These are phyloP conservation scores for Acanthamoeba lenticulata DNA, from an alignment of 208 protist species.

Conservation along the genomic window DNA sequence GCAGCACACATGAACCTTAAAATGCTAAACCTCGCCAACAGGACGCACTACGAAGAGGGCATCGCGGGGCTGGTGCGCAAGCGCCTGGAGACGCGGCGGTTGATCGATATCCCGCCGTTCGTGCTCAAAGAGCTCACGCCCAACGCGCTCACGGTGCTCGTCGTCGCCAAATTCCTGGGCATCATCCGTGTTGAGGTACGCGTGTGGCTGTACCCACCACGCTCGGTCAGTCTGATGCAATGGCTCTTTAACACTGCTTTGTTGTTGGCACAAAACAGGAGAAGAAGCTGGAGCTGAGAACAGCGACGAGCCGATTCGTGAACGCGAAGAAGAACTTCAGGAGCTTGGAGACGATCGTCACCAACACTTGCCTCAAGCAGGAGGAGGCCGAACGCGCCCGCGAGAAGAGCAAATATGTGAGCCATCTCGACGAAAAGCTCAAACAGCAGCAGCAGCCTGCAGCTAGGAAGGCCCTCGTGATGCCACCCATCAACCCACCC, in stretches of 20 bases:
- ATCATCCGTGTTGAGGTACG: conserved; percentile 12
- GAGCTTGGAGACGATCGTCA: conserved; percentile 31
- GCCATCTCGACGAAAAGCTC: not conserved
- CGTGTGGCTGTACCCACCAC: not conserved
- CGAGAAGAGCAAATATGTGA: not conserved
- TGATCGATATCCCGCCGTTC: conserved; percentile 57
- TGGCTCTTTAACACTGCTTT: not conserved
- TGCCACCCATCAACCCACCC: not conserved
- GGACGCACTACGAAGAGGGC: conserved; percentile 12
- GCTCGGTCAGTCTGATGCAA: not conserved
- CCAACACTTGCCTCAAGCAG: conserved; percentile 40
- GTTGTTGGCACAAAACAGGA: conserved; percentile 8
- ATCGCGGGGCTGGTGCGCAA: not conserved
- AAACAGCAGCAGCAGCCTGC: not conserved
- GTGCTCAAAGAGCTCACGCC: not conserved
- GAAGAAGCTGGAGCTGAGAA: conserved; percentile 60
- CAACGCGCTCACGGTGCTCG: conserved; percentile 32
- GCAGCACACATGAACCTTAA: too few species aligned
- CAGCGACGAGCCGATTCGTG: conserved; percentile 1
- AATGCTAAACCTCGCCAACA: too few species aligned
- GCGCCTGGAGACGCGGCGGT: not conserved
- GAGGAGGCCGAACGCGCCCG: not conserved
- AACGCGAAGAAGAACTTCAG: conserved; percentile 31
- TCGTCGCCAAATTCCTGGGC: conserved; percentile 51
- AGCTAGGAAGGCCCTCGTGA: not conserved